These are phyloP conservation scores for Botrytis sinoallii DNA, from an alignment of 2,329 filamentous ascomycete species.

Conservation along the genomic window DNA sequence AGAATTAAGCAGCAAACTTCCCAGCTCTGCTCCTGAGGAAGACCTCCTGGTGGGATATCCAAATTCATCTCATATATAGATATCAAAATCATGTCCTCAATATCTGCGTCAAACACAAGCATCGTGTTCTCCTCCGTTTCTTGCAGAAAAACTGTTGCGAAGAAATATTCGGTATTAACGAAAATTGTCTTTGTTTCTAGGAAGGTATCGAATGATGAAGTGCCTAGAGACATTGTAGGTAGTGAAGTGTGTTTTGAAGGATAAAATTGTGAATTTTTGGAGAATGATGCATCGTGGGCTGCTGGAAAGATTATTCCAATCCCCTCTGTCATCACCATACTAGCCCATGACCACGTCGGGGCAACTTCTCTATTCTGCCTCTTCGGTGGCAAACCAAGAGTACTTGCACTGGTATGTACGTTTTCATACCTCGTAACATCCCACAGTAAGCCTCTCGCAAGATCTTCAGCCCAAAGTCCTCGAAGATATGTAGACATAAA, in stretches of 20 bases:
- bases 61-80: neutral
- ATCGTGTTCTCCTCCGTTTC: neutral
- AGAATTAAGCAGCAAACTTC: neutral
- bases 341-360: slow-evolving; percentile 1
- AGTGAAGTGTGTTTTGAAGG: neutral
- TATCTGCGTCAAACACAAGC: neutral
- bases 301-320: neutral
- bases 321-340: neutral
- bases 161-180: neutral
- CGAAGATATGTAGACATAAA: neutral
- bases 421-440: neutral
- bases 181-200: neutral
- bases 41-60: neutral
- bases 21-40: neutral
- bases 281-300: neutral
- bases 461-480: neutral
- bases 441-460: neutral
- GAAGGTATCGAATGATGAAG: neutral
- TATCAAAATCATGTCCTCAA: neutral
- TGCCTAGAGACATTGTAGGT: neutral
- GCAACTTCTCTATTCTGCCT: neutral
- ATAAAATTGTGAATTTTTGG: neutral
- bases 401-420: neutral
- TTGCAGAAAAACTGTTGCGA: neutral
- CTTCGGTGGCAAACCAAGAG: neutral